A percentile compares a stretch with the other conserved stretches of the same genome.
phyloP scores from a whole-genome alignment of 306 rosid genomes.

The Boehmeria nivea region DNA sequence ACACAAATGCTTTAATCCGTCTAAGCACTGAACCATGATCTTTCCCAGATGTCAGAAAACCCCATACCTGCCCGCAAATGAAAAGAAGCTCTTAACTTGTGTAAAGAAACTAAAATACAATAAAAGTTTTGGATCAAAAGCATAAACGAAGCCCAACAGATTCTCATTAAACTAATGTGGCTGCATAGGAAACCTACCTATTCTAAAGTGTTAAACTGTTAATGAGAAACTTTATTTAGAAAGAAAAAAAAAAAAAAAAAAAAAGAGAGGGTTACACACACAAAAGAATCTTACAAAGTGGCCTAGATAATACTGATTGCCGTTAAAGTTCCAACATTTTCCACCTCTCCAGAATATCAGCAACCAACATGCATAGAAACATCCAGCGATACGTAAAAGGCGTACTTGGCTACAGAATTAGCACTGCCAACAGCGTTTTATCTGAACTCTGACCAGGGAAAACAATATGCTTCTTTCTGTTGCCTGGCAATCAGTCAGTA shows the following conservation, averaged over 20 bases:
- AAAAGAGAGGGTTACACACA: too few relatives aligned
- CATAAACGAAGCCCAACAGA: neutral
- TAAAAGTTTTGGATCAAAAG: neutral
- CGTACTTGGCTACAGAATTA: neutral
- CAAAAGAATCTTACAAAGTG: slow-evolving; percentile 1
- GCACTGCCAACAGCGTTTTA: neutral
- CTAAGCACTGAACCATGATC: slow-evolving; percentile 85
- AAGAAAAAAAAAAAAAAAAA: too few relatives aligned
- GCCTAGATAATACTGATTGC: neutral
- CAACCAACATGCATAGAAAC: too few relatives aligned
- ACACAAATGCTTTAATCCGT: slow-evolving; percentile 67
- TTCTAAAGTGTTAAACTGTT: too few relatives aligned
- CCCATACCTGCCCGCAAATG: slow-evolving; percentile 56
- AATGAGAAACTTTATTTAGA: too few relatives aligned
- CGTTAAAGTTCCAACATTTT: slow-evolving; percentile 4
- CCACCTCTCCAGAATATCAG: slow-evolving; percentile 1
- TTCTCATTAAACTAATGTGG: too few relatives aligned
- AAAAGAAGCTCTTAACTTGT: neutral
- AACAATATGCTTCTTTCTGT: slow-evolving; percentile 9
- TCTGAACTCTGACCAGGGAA: neutral
- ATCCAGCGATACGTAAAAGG: neutral
- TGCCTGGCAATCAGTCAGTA: neutral
- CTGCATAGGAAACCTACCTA: too few relatives aligned
- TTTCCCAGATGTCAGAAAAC: slow-evolving; percentile 59
- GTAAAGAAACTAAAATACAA: neutral